phyloP scores from a whole-genome alignment of 2,329 filamentous ascomycete genomes.

The Epichloe scottii region DNA sequence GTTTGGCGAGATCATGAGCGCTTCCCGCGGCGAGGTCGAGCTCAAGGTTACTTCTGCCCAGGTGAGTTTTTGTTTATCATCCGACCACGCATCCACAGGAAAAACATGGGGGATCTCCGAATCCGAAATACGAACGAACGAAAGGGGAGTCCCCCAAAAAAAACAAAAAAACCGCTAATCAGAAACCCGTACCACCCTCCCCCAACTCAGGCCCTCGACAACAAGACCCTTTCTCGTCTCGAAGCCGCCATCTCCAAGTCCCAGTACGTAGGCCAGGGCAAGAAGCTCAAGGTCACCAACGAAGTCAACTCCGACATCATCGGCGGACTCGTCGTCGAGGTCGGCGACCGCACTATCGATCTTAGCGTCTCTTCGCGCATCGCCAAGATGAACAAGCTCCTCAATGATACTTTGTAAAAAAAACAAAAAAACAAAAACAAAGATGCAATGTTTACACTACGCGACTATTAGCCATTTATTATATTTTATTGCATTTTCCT shows the following conservation, averaged over 20 bases:
- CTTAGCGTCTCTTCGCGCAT: constrained; percentile 91
- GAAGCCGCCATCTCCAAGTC: constrained; percentile 86
- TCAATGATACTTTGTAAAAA: constrained; percentile 88
- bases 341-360: constrained; percentile 96
- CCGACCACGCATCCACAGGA: neutral
- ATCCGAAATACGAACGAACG: neutral
- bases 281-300: constrained; percentile 96
- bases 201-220: constrained; percentile 61
- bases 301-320: constrained; percentile 90
- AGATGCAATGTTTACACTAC: constrained; percentile 4
- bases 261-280: constrained; percentile 72
- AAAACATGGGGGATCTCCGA: too few species aligned
- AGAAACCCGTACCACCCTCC: too few species aligned
- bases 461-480: constrained; percentile 10
- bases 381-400: constrained; percentile 98
- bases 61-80: constrained; percentile 39
- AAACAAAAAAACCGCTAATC: neutral
- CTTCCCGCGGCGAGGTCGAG: constrained; percentile 85
- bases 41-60: constrained; percentile 80
- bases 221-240: constrained; percentile 71
- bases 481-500: constrained; percentile 15
- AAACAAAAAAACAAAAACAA: constrained; percentile 23
- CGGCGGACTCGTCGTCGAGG: constrained; percentile 88
- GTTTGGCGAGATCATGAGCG: constrained; percentile 78
- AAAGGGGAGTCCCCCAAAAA: neutral